These are phyloP conservation scores for Cochlearia excelsa DNA, from an alignment of 345 rosid species.

Conservation along the genomic window DNA sequence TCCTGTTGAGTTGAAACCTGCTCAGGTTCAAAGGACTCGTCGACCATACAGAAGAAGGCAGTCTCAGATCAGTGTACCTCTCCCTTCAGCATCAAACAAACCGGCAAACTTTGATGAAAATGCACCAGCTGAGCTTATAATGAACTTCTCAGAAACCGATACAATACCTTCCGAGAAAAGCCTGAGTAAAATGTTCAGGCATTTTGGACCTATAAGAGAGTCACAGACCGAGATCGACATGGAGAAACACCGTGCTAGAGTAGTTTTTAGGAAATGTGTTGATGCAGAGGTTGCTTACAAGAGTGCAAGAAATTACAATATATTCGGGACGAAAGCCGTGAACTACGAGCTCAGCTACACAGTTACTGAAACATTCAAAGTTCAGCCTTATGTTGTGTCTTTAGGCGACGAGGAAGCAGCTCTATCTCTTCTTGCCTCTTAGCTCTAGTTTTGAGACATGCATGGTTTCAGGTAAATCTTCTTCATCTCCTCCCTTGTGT, in stretches of 20 bases:
- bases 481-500: background rate
- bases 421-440: conserved; percentile 1
- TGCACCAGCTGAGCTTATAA: conserved; percentile 75
- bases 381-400: conserved; percentile 31
- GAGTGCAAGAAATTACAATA: conserved; percentile 72
- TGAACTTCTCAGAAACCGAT: conserved; percentile 65
- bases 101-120: conserved; percentile 53
- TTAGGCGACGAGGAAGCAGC: conserved; percentile 47
- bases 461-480: conserved; percentile 36
- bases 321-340: conserved; percentile 66
- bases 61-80: conserved; percentile 42
- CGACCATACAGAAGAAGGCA: conserved; percentile 61
- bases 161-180: conserved; percentile 68
- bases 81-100: conserved; percentile 37
- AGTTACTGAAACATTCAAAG: conserved; percentile 57
- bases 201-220: conserved; percentile 77
- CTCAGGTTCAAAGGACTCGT: conserved; percentile 47
- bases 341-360: conserved; percentile 70
- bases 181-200: conserved; percentile 77
- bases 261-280: conserved; percentile 63
- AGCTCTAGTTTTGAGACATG: conserved; percentile 17
- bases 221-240: conserved; percentile 69
- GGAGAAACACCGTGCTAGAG: conserved; percentile 78
- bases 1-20: conserved; percentile 54
- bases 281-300: conserved; percentile 82